These are phyloP conservation scores for Ocimum tenuiflorum DNA, from an alignment of 257 asterid genomes.

Conservation along the genomic window DNA sequence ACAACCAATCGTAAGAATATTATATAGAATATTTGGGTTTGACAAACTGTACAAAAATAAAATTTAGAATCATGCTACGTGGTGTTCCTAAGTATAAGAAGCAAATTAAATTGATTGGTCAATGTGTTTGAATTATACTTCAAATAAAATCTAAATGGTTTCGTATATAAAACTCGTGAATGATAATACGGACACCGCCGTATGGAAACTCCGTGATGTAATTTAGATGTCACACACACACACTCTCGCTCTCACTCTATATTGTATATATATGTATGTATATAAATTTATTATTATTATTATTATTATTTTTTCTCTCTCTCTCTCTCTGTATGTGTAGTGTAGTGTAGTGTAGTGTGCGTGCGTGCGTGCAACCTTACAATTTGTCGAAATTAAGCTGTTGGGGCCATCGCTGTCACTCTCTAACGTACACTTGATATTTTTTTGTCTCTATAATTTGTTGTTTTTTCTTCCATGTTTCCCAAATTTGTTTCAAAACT, in stretches of 20 bases:
- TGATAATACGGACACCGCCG: neutral
- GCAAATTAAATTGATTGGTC: slow-evolving; percentile 9
- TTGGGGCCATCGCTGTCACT: slow-evolving; percentile 25
- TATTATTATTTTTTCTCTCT: neutral
- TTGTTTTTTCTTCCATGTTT: slow-evolving; percentile 11
- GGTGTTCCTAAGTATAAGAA: neutral
- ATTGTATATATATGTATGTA: too few relatives aligned
- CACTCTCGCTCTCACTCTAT: neutral
- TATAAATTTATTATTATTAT: too few relatives aligned
- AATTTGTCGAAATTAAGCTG: neutral
- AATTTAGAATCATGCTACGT: neutral
- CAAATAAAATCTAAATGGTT: neutral
- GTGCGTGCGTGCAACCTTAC: neutral
- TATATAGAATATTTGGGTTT: neutral
- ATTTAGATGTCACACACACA: neutral
- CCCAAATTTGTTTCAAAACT: slow-evolving; percentile 22
- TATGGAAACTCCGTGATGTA: slow-evolving; percentile 6
- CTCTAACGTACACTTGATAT: slow-evolving; percentile 39
- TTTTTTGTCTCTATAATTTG: slow-evolving; percentile 25
- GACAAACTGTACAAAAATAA: neutral
- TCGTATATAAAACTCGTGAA: neutral
- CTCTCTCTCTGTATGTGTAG: neutral
- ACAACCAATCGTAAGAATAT: neutral
- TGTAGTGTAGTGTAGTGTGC: too few relatives aligned
- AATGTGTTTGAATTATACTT: neutral